A percentile compares a stretch with the other conserved stretches of the same genome.
These are phyloP conservation scores for Paecilomyces niveus DNA, from an alignment of 2,329 filamentous ascomycete species.

Conservation along the genomic window DNA sequence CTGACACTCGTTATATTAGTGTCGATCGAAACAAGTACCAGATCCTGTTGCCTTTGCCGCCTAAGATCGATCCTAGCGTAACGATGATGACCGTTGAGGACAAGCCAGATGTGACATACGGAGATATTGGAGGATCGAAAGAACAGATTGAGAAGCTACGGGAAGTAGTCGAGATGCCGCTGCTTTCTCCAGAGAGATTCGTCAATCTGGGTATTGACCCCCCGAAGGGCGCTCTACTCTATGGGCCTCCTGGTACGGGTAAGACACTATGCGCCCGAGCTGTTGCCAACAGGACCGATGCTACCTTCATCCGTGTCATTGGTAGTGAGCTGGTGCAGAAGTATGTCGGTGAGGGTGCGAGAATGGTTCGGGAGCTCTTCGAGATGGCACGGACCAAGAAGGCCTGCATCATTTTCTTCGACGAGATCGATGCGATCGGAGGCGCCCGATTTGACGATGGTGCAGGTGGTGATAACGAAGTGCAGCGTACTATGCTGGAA, in stretches of 20 bases:
- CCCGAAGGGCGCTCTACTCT: constrained; percentile 92
- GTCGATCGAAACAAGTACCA: constrained; percentile 99
- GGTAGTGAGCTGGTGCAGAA: constrained; percentile 97
- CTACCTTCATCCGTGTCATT: constrained; percentile 97
- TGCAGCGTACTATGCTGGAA: constrained; percentile 96
- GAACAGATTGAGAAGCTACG: constrained; percentile 98
- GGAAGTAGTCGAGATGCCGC: constrained; percentile 97
- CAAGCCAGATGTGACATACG: constrained; percentile 98
- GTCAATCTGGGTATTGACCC: constrained; percentile 98
- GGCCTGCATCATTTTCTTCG: constrained; percentile 99
- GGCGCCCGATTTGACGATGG: constrained; percentile 95
- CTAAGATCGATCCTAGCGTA: constrained; percentile 97
- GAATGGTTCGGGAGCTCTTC: constrained; percentile 97
- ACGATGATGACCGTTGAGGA: constrained; percentile 99
- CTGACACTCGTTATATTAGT: constrained; percentile 29
- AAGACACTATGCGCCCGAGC: constrained; percentile 97
- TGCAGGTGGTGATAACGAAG: constrained; percentile 93
- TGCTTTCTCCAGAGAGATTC: constrained; percentile 92
- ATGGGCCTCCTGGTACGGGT: constrained; percentile 95
- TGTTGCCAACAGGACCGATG: constrained; percentile 95
- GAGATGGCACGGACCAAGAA: constrained; percentile 99
- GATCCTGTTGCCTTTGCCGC: constrained; percentile 89
- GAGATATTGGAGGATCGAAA: constrained; percentile 97
- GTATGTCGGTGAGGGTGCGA: constrained; percentile 94
- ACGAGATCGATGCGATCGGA: constrained; percentile 95